Evolutionary conservation across 2,329 filamentous ascomycete genomes (phyloP), one percentile per base, ranked within the genome.

Genomic region (Colletotrichum sidae): DNA sequence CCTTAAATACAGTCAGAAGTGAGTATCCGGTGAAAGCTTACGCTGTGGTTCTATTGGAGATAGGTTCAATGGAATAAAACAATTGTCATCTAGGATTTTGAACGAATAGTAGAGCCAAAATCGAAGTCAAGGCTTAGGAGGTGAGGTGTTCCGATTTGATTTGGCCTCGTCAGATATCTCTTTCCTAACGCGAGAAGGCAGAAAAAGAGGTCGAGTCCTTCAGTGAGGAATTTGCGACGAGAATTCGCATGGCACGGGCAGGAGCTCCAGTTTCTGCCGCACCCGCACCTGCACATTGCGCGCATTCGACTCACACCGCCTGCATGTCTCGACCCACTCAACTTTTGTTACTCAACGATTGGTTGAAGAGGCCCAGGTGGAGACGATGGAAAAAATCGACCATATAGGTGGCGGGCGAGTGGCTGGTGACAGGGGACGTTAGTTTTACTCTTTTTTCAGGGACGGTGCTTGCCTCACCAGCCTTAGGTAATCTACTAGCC

Each of bases 191-290:
- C 64, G 17, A 50, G 38, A 62, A 45, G 42, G 47, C 33, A 66
- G 52, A 49, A 42, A 57, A 44, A 57, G 38, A 46, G 62, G 37
- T 41, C 25, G 41, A 53, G 42, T 53, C 38, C 54, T 39, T 55
- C 60, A 60, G 65, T 41, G 53, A 67, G 59, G 59, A 67, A 59
- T 67, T 67, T 64, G 65, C 65, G 65, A 65, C 65, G 44, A 64
- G 64, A 67, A 65, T 66, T 63, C 58, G 63, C 59, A 62, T 66
- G 63, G 25, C 63, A 65, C 62, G 39, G 55, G 46, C 45, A 39
- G 47, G 49, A 61, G 63, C 63, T 68, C 58, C 66, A 62, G 57
- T 64, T 68, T 68, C 66, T 68, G 66, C 66, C 66, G 63, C 54
- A 25, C 25, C 25, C 4, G 25, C 25, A 25, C 25, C 25, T 34